Percentiles rank a stretch among this genome's conserved stretches.
Evolutionary conservation across 2,329 filamentous ascomycete genomes (phyloP).

Genomic region (Conoideocrella luteorostrata): DNA sequence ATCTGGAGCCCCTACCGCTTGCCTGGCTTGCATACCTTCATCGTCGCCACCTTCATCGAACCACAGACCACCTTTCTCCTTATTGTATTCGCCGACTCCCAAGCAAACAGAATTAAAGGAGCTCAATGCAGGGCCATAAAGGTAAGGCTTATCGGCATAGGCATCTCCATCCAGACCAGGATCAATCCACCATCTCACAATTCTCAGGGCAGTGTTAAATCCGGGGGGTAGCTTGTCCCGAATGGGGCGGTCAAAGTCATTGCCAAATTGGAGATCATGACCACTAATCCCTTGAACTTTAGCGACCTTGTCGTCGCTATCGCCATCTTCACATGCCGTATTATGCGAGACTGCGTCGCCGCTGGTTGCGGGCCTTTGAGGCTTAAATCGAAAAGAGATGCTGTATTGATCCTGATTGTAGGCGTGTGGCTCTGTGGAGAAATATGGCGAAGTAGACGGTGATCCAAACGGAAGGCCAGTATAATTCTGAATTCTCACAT

Average conservation of each 20-base stretch:
- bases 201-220: slow-evolving; percentile 75
- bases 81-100: slow-evolving; percentile 45
- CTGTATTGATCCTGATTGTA: slow-evolving; percentile 72
- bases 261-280: slow-evolving; percentile 79
- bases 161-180: slow-evolving; percentile 86
- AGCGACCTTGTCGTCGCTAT: slow-evolving; percentile 9
- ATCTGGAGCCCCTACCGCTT: slow-evolving; percentile 43
- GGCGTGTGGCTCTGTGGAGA: slow-evolving; percentile 61
- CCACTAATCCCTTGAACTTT: slow-evolving; percentile 51
- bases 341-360: slow-evolving; percentile 4
- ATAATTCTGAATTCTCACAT: slow-evolving; percentile 65
- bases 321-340: neutral
- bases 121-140: slow-evolving; percentile 77
- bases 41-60: slow-evolving; percentile 63
- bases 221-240: slow-evolving; percentile 79
- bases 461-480: slow-evolving; percentile 65
- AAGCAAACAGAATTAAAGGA: slow-evolving; percentile 73
- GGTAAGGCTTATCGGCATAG: slow-evolving; percentile 76
- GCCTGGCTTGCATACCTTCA: slow-evolving; percentile 40
- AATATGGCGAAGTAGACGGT: slow-evolving; percentile 69
- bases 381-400: slow-evolving; percentile 71
- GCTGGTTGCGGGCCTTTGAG: slow-evolving; percentile 40
- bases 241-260: slow-evolving; percentile 91
- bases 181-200: slow-evolving; percentile 87
- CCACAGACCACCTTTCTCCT: slow-evolving; percentile 44